A percentile compares a stretch with the other conserved stretches of the same genome.
Evolutionary conservation across 169 alveolate species (phyloP).

Genomic region (Eimeria maxima): DNA sequence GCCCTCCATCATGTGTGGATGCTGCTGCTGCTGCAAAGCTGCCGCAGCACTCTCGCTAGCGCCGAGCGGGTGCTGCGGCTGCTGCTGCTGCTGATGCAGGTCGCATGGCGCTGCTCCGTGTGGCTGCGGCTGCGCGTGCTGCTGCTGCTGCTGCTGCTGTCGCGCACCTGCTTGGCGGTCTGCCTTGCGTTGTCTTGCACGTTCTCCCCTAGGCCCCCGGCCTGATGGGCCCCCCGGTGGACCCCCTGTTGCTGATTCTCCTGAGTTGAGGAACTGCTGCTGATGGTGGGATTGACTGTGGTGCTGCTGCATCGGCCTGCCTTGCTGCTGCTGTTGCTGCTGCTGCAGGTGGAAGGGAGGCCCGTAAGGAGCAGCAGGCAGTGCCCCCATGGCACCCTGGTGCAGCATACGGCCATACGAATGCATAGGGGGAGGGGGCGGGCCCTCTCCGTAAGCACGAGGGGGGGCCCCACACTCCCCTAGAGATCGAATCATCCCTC

Average conservation of each 20-base stretch:
- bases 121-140: too few species aligned
- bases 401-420: constrained; percentile 23
- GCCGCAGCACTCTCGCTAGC: not conserved
- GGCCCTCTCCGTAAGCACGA: constrained; percentile 13
- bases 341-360: constrained; percentile 26
- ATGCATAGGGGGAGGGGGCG: not conserved
- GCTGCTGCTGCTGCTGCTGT: constrained; percentile 54
- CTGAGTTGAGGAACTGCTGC: constrained; percentile 17
- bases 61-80: constrained; percentile 47
- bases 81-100: constrained; percentile 43
- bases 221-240: not conserved
- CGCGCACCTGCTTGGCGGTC: constrained; percentile 53
- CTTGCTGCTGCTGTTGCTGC: constrained; percentile 70
- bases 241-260: not conserved
- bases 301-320: constrained; percentile 41
- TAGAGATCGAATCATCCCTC: constrained; percentile 11
- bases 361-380: constrained; percentile 5
- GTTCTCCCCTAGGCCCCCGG: constrained; percentile 37
- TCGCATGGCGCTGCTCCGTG: not conserved
- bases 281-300: constrained; percentile 20
- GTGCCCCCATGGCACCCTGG: constrained; percentile 26
- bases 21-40: not conserved
- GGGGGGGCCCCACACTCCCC: constrained; percentile 56
- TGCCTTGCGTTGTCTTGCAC: constrained; percentile 29
- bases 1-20: constrained; percentile 55